These are phyloP conservation scores for Fusarium sp. DNA, from an alignment of 2,329 filamentous ascomycete genomes.

Conservation along the genomic window DNA sequence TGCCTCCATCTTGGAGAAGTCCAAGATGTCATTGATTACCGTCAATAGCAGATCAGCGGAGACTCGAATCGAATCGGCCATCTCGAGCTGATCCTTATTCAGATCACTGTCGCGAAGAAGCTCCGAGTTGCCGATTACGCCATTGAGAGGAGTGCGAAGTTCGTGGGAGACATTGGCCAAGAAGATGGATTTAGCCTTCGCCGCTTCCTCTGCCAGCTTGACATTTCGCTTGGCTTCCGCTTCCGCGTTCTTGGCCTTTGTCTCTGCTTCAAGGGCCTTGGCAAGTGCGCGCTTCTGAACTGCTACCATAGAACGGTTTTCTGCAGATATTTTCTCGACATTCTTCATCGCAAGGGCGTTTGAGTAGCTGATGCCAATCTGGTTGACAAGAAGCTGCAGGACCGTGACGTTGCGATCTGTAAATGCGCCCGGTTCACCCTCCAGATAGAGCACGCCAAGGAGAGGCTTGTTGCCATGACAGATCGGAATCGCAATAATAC, in stretches of 20 bases:
- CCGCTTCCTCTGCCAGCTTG: constrained; percentile 83
- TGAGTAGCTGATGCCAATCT: constrained; percentile 78
- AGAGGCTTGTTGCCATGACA: constrained; percentile 76
- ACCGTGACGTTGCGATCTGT: constrained; percentile 77
- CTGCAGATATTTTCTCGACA: constrained; percentile 79
- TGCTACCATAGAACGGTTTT: constrained; percentile 81
- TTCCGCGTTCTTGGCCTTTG: constrained; percentile 80
- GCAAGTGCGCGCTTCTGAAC: constrained; percentile 78
- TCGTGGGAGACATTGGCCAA: constrained; percentile 84
- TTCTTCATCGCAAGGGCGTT: constrained; percentile 75
- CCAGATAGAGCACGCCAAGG: constrained; percentile 79
- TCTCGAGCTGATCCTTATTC: constrained; percentile 81
- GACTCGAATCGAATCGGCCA: constrained; percentile 86
- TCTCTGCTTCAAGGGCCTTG: constrained; percentile 77
- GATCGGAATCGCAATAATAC: constrained; percentile 84
- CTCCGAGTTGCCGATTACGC: constrained; percentile 89
- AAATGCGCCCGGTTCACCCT: constrained; percentile 78
- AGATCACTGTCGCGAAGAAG: constrained; percentile 80
- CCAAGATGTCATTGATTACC: constrained; percentile 95
- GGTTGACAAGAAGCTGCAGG: constrained; percentile 77
- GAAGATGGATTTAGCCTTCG: constrained; percentile 85
- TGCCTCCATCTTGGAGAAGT: constrained; percentile 94
- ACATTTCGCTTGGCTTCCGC: constrained; percentile 81
- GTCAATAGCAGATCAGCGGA: constrained; percentile 88
- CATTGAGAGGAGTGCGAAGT: constrained; percentile 83